Evolutionary conservation across 73 alveolate genomes (phyloP), one percentile per base, ranked within the genome.

Genomic region (Paraurostyla sp.): DNA sequence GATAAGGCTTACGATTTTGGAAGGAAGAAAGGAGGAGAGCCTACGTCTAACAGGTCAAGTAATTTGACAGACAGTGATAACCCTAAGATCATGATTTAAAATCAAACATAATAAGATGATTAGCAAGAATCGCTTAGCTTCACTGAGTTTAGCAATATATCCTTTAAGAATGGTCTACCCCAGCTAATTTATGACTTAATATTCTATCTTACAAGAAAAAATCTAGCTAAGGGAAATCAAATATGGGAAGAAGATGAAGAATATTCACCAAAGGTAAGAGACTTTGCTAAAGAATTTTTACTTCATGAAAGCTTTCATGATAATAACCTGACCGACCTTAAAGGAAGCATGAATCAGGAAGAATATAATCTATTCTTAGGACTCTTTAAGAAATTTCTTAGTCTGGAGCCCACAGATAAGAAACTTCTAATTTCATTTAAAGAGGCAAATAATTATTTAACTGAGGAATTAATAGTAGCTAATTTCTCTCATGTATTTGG

Each of bases 241-340:
- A 65, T 65, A 18, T 65, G 82, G 82, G 82, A 65, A 38, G 82
- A 65, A 30, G 82, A 65, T 65, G 82, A 73, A 43, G 86, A 49
- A 73, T 73, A 41, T 36, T 73, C 71, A 4, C 65, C 71, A 13
- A 73, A 68, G 2, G 41, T 49, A n/a, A 73, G 65, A 73, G 71
- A 49, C 7, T 73, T 73, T 46, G 27, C 13, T 29, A 11, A 2
- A 18, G 86, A 73, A n/a, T 20, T 46, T 15, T 15, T 46, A 46
- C 13, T 15, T 0, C 0, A 46, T n/a, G 71, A 73, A 46, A 3
- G 22, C 23, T 73, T 73, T 43, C 50, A 40, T 16, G 86, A 73
- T 25, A 48, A 73, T 16, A 45, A 73, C 3, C 27, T 73, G 46
- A n/a, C 32, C 9, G 30, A 41, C 30, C 11, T 33, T 45, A 73